Percentiles rank a stretch among this genome's conserved stretches.
Evolutionary conservation across 306 rosid species (phyloP).

Genomic region (Styphnolobium japonicum): DNA sequence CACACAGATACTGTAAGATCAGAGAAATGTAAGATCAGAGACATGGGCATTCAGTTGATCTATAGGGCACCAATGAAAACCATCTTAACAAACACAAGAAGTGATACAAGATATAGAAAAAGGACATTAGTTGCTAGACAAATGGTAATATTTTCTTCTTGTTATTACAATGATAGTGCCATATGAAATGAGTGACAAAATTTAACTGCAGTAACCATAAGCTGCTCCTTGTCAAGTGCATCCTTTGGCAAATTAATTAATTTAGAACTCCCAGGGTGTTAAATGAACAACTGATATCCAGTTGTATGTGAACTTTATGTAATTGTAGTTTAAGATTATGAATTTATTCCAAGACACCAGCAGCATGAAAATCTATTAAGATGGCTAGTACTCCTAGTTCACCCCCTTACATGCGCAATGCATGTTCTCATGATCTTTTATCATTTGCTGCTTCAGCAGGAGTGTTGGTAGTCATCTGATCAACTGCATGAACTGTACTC

Average conservation of each 20-base stretch:
- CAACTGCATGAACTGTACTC: constrained; percentile 89
- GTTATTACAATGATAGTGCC: not conserved
- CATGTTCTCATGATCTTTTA: not conserved
- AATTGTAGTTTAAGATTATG: not conserved
- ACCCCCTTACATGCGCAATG: not conserved
- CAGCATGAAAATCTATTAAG: constrained; percentile 13
- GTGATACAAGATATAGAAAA: not conserved
- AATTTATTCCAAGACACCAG: constrained; percentile 9
- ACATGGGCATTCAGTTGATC: not conserved
- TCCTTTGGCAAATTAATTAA: not conserved
- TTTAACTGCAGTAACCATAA: not conserved
- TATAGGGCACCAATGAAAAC: not conserved
- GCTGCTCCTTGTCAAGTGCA: not conserved
- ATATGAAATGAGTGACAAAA: not conserved
- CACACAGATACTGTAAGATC: not conserved
- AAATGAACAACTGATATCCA: not conserved
- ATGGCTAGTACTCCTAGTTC: constrained; percentile 3
- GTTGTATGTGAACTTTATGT: not conserved
- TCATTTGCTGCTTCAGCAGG: constrained; percentile 71
- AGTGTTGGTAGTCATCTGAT: constrained; percentile 88
- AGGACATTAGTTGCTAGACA: not conserved
- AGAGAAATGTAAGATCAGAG: no score
- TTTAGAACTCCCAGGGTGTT: not conserved
- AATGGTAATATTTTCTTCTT: no score
- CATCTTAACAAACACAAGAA: not conserved